A percentile compares a stretch with the other conserved stretches of the same genome.
Conservation (phyloP, 192 early-diverging fungal genomes). For the Dimargaris cristalligena region DNA sequence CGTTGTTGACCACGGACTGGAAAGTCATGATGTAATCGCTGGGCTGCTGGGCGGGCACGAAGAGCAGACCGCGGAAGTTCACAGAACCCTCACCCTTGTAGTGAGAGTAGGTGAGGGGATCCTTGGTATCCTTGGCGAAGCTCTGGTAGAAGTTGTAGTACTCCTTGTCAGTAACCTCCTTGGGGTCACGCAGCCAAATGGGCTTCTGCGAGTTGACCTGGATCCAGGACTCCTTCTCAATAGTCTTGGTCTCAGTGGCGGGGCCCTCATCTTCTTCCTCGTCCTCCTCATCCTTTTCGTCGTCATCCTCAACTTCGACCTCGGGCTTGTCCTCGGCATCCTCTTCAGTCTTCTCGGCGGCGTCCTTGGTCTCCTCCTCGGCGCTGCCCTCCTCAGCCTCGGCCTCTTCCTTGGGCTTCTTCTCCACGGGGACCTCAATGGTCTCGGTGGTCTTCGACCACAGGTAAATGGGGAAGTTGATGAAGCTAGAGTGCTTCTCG, state of each 20-base stretch:
- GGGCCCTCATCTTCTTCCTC: conserved; percentile 22
- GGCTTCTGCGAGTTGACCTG: conserved; percentile 84
- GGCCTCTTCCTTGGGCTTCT: conserved; percentile 14
- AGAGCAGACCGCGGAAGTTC: conserved; percentile 80
- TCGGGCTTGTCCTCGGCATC: conserved; percentile 27
- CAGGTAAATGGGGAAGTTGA: conserved; percentile 93
- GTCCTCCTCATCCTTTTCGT: conserved; percentile 33
- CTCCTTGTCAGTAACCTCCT: conserved; percentile 57
- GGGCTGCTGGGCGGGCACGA: conserved; percentile 51
- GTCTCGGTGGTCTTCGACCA: conserved; percentile 43
- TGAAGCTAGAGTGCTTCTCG: conserved; percentile 87
- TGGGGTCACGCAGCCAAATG: conserved; percentile 78
- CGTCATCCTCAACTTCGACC: conserved; percentile 35
- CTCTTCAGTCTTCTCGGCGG: conserved; percentile 15
- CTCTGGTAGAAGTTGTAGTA: conserved; percentile 83
- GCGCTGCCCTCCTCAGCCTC: conserved; percentile 22
- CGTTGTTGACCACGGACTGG: conserved; percentile 38
- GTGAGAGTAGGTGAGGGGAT: conserved; percentile 70
- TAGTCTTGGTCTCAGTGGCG: conserved; percentile 36
- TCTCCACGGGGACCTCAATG: conserved; percentile 33
- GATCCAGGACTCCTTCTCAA: conserved; percentile 48
- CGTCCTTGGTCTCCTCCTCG: conserved; percentile 15
- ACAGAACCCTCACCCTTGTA: conserved; percentile 89
- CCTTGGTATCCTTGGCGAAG: conserved; percentile 47
- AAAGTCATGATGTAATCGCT: conserved; percentile 26